Evolutionary conservation across 1,139 yeast genomes (phyloP), one percentile per base, ranked within the genome.

Genomic region (Sugiyamaella novakii): DNA sequence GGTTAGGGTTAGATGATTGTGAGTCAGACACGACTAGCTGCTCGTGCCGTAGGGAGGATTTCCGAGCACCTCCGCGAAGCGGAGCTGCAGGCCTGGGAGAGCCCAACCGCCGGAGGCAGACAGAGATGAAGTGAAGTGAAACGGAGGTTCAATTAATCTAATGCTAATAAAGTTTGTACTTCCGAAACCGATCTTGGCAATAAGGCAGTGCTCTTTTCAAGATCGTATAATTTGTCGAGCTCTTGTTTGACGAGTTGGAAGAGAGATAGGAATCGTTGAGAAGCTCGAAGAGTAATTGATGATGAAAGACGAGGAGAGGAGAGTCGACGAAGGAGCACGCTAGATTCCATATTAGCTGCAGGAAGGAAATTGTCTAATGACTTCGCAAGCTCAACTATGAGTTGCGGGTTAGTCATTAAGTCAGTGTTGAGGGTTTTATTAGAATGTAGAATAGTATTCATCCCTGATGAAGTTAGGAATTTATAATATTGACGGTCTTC

Each of bases 341-440:
- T 60, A 10, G 69, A 58, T 44, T 67, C 70, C 58, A 67, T 59
- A 0, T 64, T 56, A 2, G 71, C 72, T 3, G 65, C 60, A 1
- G 70, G 71, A 21, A 71, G 55, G 46, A 69, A 71, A 35, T 62
- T 64, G 50, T 69, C 73, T 40, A 71, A n/a, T 19, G 43, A 25
- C 17, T 30, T 12, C 10, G 46, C 43, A 6, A 38, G 14, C 12
- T 45, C 39, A 5, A 14, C n/a, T 11, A 45, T 30, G 11, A 25
- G 5, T 39, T 43, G 14, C 17, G 39, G 18, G 30, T 43, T 22
- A 22, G 43, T 30, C 41, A 35, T 11, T 24, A 40, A 28, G 7
- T 27, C 34, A 18, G 21, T 19, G 21, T 34, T 30, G 10, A 24
- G 27, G 7, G 44, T 24, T 33, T 46, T 46, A n/a, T 40, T 41